Evolutionary conservation across 2,329 filamentous ascomycete genomes (phyloP).

Genomic region (Trichophyton mentagrophytes): DNA sequence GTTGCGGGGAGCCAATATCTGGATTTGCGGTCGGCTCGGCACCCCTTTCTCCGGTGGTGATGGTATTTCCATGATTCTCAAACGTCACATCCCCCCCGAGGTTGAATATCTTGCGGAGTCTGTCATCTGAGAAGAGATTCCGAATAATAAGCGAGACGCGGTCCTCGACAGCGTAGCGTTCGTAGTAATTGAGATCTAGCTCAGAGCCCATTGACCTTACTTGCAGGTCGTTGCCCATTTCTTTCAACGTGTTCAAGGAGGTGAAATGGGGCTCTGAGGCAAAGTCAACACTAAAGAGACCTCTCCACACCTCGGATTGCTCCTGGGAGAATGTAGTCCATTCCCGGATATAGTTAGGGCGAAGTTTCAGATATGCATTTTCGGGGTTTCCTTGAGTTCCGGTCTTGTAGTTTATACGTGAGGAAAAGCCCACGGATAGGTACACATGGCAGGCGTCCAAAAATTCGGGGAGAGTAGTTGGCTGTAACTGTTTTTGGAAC

Average conservation of each 20-base stretch:
- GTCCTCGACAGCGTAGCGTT: slow-evolving; percentile 7
- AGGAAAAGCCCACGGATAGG: slow-evolving; percentile 10
- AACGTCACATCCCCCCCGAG: slow-evolving; percentile 11
- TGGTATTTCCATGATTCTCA: slow-evolving; percentile 14
- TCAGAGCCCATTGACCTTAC: slow-evolving; percentile 9
- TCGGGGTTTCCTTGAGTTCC: slow-evolving; percentile 9
- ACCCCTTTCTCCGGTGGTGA: neutral
- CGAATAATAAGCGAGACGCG: slow-evolving; percentile 8
- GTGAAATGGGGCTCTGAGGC: slow-evolving; percentile 8
- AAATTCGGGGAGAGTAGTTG: slow-evolving; percentile 9
- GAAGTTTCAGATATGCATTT: slow-evolving; percentile 11
- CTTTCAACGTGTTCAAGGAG: slow-evolving; percentile 7
- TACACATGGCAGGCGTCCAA: slow-evolving; percentile 11
- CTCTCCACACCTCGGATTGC: slow-evolving; percentile 9
- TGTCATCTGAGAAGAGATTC: neutral
- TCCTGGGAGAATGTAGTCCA: slow-evolving; percentile 9
- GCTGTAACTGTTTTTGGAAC: neutral
- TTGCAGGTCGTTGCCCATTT: slow-evolving; percentile 4
- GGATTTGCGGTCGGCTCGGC: neutral
- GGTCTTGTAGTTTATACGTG: neutral
- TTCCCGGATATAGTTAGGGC: slow-evolving; percentile 9
- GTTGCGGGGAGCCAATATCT: neutral
- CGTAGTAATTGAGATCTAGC: slow-evolving; percentile 10
- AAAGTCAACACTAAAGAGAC: slow-evolving; percentile 5
- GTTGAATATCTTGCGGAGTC: slow-evolving; percentile 7